Conservation (phyloP, 139 green algal species). For the Auxenochlorella pyrenoidosa region DNA sequence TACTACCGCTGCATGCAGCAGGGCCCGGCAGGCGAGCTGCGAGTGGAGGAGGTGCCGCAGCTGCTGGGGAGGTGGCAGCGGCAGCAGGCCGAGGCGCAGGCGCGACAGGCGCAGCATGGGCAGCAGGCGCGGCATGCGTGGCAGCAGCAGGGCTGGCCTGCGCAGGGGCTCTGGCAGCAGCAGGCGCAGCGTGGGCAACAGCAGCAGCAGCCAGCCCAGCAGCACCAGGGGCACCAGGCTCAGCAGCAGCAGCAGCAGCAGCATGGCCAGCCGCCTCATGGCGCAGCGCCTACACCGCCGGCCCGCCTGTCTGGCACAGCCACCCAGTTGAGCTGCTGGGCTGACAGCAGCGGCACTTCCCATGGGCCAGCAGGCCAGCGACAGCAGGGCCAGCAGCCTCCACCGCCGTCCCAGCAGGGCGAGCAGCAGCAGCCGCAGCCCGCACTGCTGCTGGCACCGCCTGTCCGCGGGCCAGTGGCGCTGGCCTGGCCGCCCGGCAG, state of each 20-base stretch:
- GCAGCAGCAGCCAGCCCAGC: not conserved
- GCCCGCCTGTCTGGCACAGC: not conserved
- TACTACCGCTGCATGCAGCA: constrained; percentile 1
- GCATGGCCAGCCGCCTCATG: not conserved
- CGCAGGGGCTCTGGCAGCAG: not conserved
- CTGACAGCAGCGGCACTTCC: not conserved
- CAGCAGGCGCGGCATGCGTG: not conserved
- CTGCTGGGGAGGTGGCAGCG: not conserved
- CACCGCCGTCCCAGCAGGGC: not conserved
- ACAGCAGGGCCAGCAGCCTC: not conserved
- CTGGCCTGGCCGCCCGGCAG: not conserved
- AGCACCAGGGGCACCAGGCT: not conserved
- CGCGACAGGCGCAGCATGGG: not conserved
- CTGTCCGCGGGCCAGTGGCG: not conserved
- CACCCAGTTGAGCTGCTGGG: not conserved
- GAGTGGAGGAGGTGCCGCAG: not conserved
- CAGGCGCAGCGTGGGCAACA: not conserved
- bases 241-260: not conserved
- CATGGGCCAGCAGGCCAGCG: not conserved
- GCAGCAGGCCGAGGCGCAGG: not conserved
- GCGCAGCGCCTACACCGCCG: not conserved
- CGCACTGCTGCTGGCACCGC: not conserved
- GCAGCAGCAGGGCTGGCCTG: not conserved
- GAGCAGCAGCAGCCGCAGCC: not conserved
- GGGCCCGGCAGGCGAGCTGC: not conserved